Conservation (phyloP, 1,284 basidiomycete genomes). For the Ceratobasidium sp. region DNA sequence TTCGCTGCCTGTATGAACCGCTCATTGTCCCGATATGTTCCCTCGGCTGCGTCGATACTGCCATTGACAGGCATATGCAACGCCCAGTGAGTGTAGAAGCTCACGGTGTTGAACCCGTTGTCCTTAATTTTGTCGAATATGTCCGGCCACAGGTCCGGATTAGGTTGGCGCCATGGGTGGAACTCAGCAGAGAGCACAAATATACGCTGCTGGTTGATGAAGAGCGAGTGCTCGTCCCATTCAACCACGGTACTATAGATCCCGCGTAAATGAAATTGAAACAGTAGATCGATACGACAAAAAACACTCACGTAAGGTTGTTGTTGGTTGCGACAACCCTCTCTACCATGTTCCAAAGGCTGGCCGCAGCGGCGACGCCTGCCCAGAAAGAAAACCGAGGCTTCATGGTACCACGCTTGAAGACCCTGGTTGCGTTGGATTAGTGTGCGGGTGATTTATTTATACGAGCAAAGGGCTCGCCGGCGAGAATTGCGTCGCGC, state of each 20-base stretch:
- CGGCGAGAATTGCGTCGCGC: background rate
- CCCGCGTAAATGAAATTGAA: background rate
- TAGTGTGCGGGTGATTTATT: background rate
- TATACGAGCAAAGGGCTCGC: background rate
- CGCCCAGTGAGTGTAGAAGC: constrained; percentile 44
- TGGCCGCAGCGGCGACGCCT: background rate
- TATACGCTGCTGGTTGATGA: constrained; percentile 44
- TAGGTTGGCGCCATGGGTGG: constrained; percentile 50
- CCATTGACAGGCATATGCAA: constrained; percentile 8
- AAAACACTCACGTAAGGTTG: constrained; percentile 6
- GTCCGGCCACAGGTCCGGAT: constrained; percentile 50
- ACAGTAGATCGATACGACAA: background rate
- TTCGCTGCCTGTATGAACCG: constrained; percentile 47
- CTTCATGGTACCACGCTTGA: background rate
- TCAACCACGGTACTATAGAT: constrained; percentile 33
- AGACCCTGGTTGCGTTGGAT: background rate
- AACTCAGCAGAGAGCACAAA: constrained; percentile 48
- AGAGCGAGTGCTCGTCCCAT: constrained; percentile 47
- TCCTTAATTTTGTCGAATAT: constrained; percentile 50
- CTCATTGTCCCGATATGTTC: constrained; percentile 45
- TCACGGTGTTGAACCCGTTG: constrained; percentile 48
- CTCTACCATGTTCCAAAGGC: background rate
- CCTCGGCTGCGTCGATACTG: constrained; percentile 10
- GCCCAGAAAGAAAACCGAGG: background rate
- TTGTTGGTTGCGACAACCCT: constrained; percentile 10